Evolutionary conservation across 192 early-diverging fungal genomes (phyloP).

Genomic region (Obelidium mucronatum): DNA sequence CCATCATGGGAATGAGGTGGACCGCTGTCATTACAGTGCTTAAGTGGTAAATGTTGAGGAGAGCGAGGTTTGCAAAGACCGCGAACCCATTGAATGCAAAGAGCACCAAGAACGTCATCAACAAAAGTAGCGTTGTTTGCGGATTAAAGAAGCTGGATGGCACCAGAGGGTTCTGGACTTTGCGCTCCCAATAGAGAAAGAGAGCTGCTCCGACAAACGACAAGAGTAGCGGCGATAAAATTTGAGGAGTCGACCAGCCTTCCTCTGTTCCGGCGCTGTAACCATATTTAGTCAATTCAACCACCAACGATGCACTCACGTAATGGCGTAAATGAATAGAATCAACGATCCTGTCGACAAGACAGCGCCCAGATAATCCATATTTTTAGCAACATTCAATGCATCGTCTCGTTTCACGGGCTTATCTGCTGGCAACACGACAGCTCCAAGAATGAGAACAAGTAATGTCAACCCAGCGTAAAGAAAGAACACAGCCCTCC

Average conservation of each 20-base stretch:
- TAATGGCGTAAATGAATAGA: constrained; percentile 39
- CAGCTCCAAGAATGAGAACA: constrained; percentile 6
- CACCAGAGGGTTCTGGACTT: background rate
- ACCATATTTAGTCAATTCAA: background rate
- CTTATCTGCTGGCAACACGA: constrained; percentile 30
- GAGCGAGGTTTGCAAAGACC: constrained; percentile 9
- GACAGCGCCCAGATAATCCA: constrained; percentile 40
- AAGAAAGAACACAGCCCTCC: constrained; percentile 40
- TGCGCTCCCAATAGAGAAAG: constrained; percentile 20
- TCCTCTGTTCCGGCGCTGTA: background rate
- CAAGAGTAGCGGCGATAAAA: background rate
- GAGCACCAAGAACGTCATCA: constrained; percentile 11
- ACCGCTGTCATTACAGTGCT: constrained; percentile 19
- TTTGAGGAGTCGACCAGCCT: background rate
- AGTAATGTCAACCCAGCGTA: constrained; percentile 25
- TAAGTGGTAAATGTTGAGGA: constrained; percentile 11
- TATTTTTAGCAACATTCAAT: background rate
- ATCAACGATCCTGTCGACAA: constrained; percentile 42
- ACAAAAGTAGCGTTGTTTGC: background rate
- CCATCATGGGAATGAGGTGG: constrained; percentile 28
- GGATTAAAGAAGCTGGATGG: constrained; percentile 1
- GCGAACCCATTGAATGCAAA: constrained; percentile 23
- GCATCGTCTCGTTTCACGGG: constrained; percentile 5
- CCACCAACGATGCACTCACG: background rate
- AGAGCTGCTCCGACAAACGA: background rate